Base-by-base conservation (phyloP, 2,329 filamentous ascomycete genomes). In the Colletotrichum camelliae region DNA sequence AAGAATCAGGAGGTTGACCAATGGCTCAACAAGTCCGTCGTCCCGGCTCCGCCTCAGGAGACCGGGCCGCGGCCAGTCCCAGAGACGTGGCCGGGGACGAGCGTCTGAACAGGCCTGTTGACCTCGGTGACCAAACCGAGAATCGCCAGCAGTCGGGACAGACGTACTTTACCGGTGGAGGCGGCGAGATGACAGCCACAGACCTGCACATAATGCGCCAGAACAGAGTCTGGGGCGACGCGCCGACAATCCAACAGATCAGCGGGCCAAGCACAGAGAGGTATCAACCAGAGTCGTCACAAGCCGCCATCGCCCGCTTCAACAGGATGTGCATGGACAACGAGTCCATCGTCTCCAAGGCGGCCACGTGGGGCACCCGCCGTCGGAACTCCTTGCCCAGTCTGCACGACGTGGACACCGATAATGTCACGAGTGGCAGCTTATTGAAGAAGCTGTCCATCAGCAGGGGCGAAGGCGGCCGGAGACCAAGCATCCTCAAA, bases 281-380 rank as follows among this genome's bases (percentile, higher is more conserved):
- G 24, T 80, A 85, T 61, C 90, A 91, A 77, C 90, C 89, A 2
- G 82, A 86, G 68, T 86, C 87, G 2, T 89, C 90, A 2, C 86
- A 90, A 58, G 89, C 85, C 18, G 90, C 90, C 12, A 92, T 92
- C 24, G 85, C 86, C 58, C 85, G 80, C 52, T 92, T 89, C 70
- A 85, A 91, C 77, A 85, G 84, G 13, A 86, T 90, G 85, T 89
- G 85, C 70, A 86, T 86, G 24, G 90, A 92, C 77, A 91, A 87
- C 64, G 89, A 88, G 33, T 93, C 92, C 0, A 86, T 93, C 13
- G 82, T 92, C 12, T 93, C 92, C 3, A 87, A 90, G 77, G 89
- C 92, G 16, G 93, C 93, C 21, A 95, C 93, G 1, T 92, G 93
- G 88, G 93, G 93, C 18, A 95, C 93, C 2, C 89, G 91, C 8